Evolutionary conservation across 1,284 basidiomycete genomes (phyloP), one percentile per base, ranked within the genome.

Genomic region (Anthracocystis panici-leucophaei): DNA sequence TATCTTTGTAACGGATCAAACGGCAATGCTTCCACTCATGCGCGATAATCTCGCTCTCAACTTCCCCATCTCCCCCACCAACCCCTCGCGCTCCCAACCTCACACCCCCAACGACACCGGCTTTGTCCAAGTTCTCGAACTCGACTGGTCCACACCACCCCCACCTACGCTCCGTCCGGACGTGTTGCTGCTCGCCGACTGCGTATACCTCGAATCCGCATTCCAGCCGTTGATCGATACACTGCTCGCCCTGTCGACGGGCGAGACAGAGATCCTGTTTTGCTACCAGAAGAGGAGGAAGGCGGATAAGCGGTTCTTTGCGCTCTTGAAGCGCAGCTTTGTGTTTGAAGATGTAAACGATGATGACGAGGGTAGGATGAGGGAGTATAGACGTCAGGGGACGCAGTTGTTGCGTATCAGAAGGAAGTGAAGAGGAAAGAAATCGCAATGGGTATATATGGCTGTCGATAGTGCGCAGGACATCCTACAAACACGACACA

Each of bases 271-370:
- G 23, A 90, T 62, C 85, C 94, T 84, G 46, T 96, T 97, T 85
- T 95, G 93, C 85, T 96, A 94, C 87, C 95, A 95, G 87, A 96
- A 96, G 83, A 89, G 94, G 52, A 89, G 95, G 86, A 96, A 95
- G 90, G 95, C 94, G 0, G 95, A 97, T 85, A 95, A 92, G 82
- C 90, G 92, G 0, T 97, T 97, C 87, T 97, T 97, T 84, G 85
- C 87, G 0, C 82, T 95, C 81, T 87, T 97, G 60, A 93, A 90
- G 85, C 94, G 92, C 80, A 87, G 90, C 57, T 97, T 97, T 82
- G 87, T 86, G n/a, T 94, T 92, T 90, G 86, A 86, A 65, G 89
- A 92, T 86, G 91, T 92, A 62, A 48, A 57, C 14, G 82, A 84
- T 56, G 82, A 84, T 20, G 70, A 83, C 31, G 53, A 52, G 9